Conservation (phyloP, 495 filamentous ascomycete species). For the Lindgomyces ingoldianus region DNA sequence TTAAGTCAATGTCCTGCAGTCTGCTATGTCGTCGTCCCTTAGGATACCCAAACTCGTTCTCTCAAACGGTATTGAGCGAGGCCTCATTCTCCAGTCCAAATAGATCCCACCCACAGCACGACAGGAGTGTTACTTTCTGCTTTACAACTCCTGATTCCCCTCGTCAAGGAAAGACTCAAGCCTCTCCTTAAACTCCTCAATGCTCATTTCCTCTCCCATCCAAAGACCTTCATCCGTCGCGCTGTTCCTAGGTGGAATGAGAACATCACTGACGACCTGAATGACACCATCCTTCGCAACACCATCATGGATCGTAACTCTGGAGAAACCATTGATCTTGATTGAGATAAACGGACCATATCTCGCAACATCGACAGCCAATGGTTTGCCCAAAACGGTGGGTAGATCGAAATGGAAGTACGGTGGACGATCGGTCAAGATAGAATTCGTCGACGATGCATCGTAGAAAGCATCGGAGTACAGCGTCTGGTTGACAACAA, state of each 20-base stretch:
- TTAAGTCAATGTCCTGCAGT: too few species aligned
- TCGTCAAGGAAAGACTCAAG: constrained; percentile 52
- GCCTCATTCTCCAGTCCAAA: too few species aligned
- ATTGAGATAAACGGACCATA: constrained; percentile 64
- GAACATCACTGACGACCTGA: constrained; percentile 67
- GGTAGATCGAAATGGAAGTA: constrained; percentile 58
- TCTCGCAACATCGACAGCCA: constrained; percentile 68
- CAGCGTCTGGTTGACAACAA: constrained; percentile 71
- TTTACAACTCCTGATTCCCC: constrained; percentile 35
- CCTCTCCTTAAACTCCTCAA: constrained; percentile 65
- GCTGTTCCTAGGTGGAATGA: constrained; percentile 70
- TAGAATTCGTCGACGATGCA: constrained; percentile 40
- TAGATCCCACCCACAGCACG: too few species aligned
- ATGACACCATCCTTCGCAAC: constrained; percentile 73
- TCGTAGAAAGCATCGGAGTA: constrained; percentile 80
- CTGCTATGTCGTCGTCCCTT: too few species aligned
- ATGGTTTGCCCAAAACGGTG: constrained; percentile 61
- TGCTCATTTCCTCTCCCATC: constrained; percentile 56
- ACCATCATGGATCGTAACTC: constrained; percentile 64
- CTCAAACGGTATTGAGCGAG: too few species aligned
- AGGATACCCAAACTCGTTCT: too few species aligned
- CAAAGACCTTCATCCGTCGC: constrained; percentile 43
- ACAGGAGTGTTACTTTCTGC: too few species aligned
- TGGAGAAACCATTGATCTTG: constrained; percentile 66
- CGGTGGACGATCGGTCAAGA: constrained; percentile 25